Base-by-base conservation (phyloP, 106 monocot species). In the Iris macrosiphon region DNA sequence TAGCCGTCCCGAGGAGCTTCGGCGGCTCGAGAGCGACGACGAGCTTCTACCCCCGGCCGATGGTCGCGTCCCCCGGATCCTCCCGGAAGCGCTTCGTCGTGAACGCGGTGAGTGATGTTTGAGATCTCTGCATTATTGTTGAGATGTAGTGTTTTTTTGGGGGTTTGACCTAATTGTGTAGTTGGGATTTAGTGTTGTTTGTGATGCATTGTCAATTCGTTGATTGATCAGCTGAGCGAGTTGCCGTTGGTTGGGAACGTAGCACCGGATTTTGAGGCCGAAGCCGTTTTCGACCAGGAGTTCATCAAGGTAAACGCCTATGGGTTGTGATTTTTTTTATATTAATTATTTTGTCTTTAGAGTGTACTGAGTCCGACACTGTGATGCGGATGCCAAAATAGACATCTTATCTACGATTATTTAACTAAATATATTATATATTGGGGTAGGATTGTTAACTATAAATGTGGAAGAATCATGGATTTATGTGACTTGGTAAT, bases 211-310 rank as follows among this genome's bases (percentile, higher is more conserved):
- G 19, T 45, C 52, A 24, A 41, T 29, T 47, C 17, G 16, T 15
- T 62, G 25, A 1, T 7, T 34, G 15, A 10, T 4, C 13, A 19
- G 45, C 45, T 46, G 77, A 62, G 64, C 48, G 67, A 77, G 56
- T 45, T 82, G 12, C 91, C 91, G 6, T 63, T 91, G 69, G 91
- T 85, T 49, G 91, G 91, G 4, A 85, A 91, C 49, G 37, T 15
- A 20, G 85, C 91, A 8, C 91, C 85, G 6, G 81, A 91, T 71
- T 91, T 91, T 48, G 81, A 72, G 56, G 91, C 85, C 0, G 85
- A 91, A 54, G 91, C 91, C 4, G 85, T 85, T 28, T 85, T 85
- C 52, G 91, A 85, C 62, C 85, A 85, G 73, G 85, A 91, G 38
- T 91, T 91, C 42, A 75, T 85, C 46, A 82, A 85, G 49, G 91